Evolutionary conservation across 2,329 filamentous ascomycete species (phyloP).

Genomic region (Chaetomiaceae sp.): DNA sequence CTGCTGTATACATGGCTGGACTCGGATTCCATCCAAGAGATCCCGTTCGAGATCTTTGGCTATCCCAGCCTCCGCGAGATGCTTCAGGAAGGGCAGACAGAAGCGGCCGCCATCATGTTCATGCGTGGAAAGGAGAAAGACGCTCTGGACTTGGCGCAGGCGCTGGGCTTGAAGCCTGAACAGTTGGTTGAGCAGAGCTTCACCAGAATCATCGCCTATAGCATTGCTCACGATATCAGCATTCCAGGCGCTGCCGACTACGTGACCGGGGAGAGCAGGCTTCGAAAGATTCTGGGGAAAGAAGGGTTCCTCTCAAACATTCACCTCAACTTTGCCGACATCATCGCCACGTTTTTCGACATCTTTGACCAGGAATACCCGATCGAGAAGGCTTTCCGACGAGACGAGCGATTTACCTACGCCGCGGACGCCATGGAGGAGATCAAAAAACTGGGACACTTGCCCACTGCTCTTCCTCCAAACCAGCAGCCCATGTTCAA

Average conservation of each 20-base stretch:
- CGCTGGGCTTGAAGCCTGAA: slow-evolving; percentile 49
- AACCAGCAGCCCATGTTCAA: slow-evolving; percentile 86
- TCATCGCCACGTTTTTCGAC: slow-evolving; percentile 71
- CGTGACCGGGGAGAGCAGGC: slow-evolving; percentile 57
- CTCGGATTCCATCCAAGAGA: slow-evolving; percentile 57
- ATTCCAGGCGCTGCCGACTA: slow-evolving; percentile 37
- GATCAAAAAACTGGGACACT: slow-evolving; percentile 67
- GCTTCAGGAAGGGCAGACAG: slow-evolving; percentile 65
- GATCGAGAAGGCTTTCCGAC: slow-evolving; percentile 63
- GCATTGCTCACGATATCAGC: slow-evolving; percentile 70
- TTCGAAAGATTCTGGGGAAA: slow-evolving; percentile 66
- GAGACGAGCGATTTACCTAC: slow-evolving; percentile 52
- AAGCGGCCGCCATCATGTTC: slow-evolving; percentile 73
- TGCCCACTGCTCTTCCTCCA: slow-evolving; percentile 60
- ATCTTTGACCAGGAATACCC: slow-evolving; percentile 73
- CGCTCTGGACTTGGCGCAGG: slow-evolving; percentile 54
- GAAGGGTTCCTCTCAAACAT: slow-evolving; percentile 61
- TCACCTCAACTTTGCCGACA: slow-evolving; percentile 67
- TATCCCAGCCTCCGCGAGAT: slow-evolving; percentile 67
- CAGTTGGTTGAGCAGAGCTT: slow-evolving; percentile 66
- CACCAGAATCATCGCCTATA: slow-evolving; percentile 75
- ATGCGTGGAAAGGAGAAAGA: slow-evolving; percentile 72
- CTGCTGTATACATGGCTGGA: slow-evolving; percentile 89
- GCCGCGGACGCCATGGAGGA: slow-evolving; percentile 61
- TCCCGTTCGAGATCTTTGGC: slow-evolving; percentile 83